Conservation (phyloP, 2,329 filamentous ascomycete species). For the Diaporthe velutina region DNA sequence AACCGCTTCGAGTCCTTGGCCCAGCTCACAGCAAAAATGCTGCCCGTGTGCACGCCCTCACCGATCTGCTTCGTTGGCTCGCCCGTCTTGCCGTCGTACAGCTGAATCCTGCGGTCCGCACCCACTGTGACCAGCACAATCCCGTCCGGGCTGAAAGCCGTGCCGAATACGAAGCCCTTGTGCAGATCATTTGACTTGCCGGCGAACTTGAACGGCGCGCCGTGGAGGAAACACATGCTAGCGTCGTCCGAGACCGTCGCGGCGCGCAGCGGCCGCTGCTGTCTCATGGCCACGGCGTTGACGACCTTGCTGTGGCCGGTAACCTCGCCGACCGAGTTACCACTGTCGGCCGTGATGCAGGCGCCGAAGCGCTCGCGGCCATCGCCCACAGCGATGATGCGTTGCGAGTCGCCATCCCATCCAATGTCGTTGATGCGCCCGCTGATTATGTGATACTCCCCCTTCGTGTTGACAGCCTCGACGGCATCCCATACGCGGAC, state of each 20-base stretch:
- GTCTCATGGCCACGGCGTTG: conserved; percentile 90
- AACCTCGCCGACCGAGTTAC: conserved; percentile 96
- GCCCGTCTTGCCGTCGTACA: conserved; percentile 97
- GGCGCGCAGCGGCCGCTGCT: conserved; percentile 90
- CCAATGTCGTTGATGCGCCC: conserved; percentile 96
- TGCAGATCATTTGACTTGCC: conserved; percentile 84
- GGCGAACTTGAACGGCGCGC: conserved; percentile 85
- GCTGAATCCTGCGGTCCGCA: conserved; percentile 90
- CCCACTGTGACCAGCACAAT: conserved; percentile 86
- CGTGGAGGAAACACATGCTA: conserved; percentile 50
- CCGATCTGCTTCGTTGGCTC: conserved; percentile 83
- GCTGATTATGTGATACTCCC: conserved; percentile 94
- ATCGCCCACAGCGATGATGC: conserved; percentile 95
- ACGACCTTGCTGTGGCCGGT: conserved; percentile 90
- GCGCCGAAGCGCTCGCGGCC: conserved; percentile 94
- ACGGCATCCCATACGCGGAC: conserved; percentile 95
- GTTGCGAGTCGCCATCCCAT: conserved; percentile 97
- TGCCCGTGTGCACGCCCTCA: conserved; percentile 89
- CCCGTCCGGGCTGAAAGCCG: conserved; percentile 92
- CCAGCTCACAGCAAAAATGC: conserved; percentile 94
- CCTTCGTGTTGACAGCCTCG: conserved; percentile 86
- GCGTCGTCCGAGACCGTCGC: conserved; percentile 47
- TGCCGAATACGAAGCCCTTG: conserved; percentile 88
- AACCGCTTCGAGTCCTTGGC: conserved; percentile 86
- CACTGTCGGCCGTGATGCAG: conserved; percentile 94